These are phyloP conservation scores for Closterium sp. DNA, from an alignment of 139 green algal genomes.

Conservation along the genomic window DNA sequence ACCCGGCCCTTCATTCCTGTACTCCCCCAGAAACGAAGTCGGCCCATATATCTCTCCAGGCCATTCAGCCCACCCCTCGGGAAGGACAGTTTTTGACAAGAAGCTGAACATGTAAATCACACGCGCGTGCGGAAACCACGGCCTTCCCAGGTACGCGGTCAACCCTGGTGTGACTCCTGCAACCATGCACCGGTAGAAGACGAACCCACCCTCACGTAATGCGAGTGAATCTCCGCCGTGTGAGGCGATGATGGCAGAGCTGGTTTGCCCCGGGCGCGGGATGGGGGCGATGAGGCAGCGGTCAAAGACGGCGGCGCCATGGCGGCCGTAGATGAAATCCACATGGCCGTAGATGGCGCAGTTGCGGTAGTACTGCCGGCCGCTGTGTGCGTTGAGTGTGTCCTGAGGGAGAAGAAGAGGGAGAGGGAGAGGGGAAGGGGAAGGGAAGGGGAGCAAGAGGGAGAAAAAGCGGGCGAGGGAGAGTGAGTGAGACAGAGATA, in stretches of 20 bases:
- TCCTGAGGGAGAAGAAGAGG: not conserved
- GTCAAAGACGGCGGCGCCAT: not conserved
- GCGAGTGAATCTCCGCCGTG: not conserved
- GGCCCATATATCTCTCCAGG: not conserved
- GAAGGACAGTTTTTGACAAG: not conserved
- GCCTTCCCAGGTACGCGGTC: not conserved
- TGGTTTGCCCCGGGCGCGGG: not conserved
- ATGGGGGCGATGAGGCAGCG: not conserved
- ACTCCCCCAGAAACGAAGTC: not conserved
- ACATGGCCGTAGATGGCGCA: not conserved
- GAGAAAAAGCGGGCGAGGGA: not conserved
- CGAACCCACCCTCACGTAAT: not conserved
- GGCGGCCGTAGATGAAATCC: not conserved
- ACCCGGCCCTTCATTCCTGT: not conserved
- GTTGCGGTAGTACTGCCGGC: not conserved
- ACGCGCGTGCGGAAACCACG: not conserved
- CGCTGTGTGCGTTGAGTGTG: not conserved
- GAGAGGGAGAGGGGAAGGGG: no score
- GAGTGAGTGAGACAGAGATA: not conserved
- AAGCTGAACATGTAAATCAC: not conserved
- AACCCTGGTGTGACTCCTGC: not conserved
- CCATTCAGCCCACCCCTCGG: not conserved
- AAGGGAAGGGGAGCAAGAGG: not conserved
- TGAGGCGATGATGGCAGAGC: not conserved
- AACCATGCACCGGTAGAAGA: not conserved